phyloP scores from a whole-genome alignment of 495 filamentous ascomycete genomes.

The Evansstolkia leycettana region DNA sequence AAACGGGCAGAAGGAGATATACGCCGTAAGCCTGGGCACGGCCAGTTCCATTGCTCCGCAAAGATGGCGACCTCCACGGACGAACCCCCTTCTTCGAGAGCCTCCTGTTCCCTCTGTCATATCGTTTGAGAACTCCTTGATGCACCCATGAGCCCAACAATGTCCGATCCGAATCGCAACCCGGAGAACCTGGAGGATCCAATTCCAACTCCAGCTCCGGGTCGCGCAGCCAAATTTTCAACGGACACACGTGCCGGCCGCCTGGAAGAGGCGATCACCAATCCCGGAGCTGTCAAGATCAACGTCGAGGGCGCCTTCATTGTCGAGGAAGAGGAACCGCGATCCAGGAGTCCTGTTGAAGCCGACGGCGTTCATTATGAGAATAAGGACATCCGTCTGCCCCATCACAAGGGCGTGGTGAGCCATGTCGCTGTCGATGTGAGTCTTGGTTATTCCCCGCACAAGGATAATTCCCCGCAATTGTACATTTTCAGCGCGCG shows the following conservation, averaged over 20 bases:
- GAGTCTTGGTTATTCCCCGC: constrained; percentile 32
- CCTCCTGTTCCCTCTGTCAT: neutral
- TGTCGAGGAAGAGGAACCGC: constrained; percentile 69
- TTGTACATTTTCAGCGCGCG: constrained; percentile 2
- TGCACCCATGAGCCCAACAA: constrained; percentile 1
- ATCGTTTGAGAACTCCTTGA: neutral
- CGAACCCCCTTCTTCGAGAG: neutral
- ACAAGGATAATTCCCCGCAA: constrained; percentile 20
- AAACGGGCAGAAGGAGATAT: constrained; percentile 36
- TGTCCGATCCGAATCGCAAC: constrained; percentile 12
- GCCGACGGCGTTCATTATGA: constrained; percentile 59
- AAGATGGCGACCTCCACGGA: constrained; percentile 2
- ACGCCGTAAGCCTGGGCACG: constrained; percentile 39
- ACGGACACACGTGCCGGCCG: constrained; percentile 10
- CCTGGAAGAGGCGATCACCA: constrained; percentile 59
- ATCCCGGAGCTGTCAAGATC: constrained; percentile 79
- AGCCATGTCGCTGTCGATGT: constrained; percentile 97
- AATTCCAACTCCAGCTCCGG: neutral
- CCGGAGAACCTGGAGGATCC: neutral
- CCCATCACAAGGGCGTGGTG: constrained; percentile 83
- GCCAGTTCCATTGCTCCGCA: constrained; percentile 10
- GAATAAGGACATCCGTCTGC: constrained; percentile 85
- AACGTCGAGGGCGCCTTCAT: constrained; percentile 96
- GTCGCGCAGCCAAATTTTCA: neutral
- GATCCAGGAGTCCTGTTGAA: constrained; percentile 31